Conservation (phyloP, 2,329 filamentous ascomycete genomes). For the Apiospora kogelbergensis region DNA sequence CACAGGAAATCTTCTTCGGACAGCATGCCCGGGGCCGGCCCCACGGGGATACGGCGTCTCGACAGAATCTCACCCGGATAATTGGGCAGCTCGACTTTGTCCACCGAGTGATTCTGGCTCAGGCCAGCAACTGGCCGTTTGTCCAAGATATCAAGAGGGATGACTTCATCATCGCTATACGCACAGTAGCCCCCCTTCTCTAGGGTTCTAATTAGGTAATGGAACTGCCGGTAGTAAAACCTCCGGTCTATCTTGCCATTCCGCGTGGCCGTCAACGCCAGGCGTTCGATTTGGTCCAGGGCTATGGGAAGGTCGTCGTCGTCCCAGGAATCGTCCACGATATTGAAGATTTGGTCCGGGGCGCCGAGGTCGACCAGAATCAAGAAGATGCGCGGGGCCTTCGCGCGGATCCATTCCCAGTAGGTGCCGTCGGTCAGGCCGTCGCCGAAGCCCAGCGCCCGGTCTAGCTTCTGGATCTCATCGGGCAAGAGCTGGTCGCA, state of each 20-base stretch:
- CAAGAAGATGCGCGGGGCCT: conserved; percentile 69
- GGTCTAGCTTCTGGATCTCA: conserved; percentile 62
- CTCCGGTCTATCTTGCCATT: conserved; percentile 65
- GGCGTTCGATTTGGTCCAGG: conserved; percentile 62
- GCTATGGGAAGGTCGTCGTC: conserved; percentile 73
- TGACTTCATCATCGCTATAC: conserved; percentile 66
- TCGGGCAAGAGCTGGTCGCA: conserved; percentile 62
- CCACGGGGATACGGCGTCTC: conserved; percentile 58
- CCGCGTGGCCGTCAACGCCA: conserved; percentile 58
- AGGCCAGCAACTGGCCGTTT: conserved; percentile 44
- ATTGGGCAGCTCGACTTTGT: conserved; percentile 65
- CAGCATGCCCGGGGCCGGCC: conserved; percentile 43
- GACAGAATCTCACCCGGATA: conserved; percentile 56
- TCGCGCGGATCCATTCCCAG: conserved; percentile 73
- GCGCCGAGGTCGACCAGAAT: conserved; percentile 69
- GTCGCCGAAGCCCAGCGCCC: conserved; percentile 66
- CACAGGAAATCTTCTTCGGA: conserved; percentile 56
- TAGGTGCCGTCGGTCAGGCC: conserved; percentile 72
- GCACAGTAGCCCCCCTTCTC: conserved; percentile 59
- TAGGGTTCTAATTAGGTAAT: conserved; percentile 66
- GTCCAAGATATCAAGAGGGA: conserved; percentile 68
- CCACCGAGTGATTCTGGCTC: conserved; percentile 39
- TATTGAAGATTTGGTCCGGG: conserved; percentile 71
- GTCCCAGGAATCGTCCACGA: conserved; percentile 76
- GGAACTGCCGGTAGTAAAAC: conserved; percentile 70